These are phyloP conservation scores for Ophiostoma perfectum DNA, from an alignment of 2,329 filamentous ascomycete species.

Conservation along the genomic window DNA sequence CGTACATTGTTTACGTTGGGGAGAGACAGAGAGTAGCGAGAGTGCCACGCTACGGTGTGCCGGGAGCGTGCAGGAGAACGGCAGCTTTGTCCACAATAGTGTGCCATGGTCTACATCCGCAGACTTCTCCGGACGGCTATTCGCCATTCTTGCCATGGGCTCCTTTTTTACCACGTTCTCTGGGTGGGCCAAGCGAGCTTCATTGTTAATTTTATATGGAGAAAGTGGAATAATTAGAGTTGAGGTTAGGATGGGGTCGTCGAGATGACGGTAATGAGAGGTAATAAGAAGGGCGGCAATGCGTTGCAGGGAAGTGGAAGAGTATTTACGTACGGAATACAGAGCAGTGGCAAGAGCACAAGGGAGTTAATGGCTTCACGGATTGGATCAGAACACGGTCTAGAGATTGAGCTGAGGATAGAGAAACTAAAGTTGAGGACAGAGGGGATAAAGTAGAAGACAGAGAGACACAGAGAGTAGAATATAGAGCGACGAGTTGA, in stretches of 20 bases:
- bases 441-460: no score
- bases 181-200: background rate
- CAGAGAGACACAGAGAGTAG: no score
- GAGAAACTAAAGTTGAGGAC: no score
- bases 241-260: background rate
- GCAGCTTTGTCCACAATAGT: background rate
- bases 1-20: background rate
- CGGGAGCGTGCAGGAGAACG: background rate
- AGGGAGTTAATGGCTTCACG: no score
- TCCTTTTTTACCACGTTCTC: constrained; percentile 12
- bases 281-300: background rate
- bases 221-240: constrained; percentile 10
- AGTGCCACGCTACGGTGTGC: background rate
- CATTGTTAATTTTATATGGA: background rate
- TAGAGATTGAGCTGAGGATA: no score
- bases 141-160: constrained; percentile 1
- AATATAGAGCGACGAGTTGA: background rate
- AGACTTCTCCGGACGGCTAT: constrained; percentile 11
- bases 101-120: background rate
- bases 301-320: background rate
- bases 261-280: background rate
- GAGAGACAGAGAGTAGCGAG: background rate
- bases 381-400: no score
- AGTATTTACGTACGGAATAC: no score
- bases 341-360: no score